A percentile compares a stretch with the other conserved stretches of the same genome.
These are phyloP conservation scores for Aspergillus intermedius DNA, from an alignment of 2,329 filamentous ascomycete genomes.

Conservation along the genomic window DNA sequence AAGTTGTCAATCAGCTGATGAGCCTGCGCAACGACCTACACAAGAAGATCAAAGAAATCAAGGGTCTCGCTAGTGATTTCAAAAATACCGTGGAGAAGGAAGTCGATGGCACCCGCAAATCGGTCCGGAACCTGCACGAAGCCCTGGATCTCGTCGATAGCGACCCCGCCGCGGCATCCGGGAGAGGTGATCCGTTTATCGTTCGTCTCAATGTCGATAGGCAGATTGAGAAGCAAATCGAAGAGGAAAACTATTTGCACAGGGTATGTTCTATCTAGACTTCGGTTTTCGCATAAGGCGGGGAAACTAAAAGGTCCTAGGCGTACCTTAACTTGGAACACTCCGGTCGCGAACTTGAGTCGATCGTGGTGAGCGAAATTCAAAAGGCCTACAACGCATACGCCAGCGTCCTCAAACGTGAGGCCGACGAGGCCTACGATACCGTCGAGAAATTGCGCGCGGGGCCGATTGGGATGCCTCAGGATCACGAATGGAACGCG, in stretches of 20 bases:
- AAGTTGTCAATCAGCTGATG: slow-evolving; percentile 81
- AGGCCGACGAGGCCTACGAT: slow-evolving; percentile 73
- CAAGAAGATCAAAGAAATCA: slow-evolving; percentile 98
- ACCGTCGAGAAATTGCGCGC: slow-evolving; percentile 73
- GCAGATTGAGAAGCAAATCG: slow-evolving; percentile 84
- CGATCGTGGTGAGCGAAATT: slow-evolving; percentile 93
- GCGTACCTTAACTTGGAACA: slow-evolving; percentile 91
- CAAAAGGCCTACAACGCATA: slow-evolving; percentile 97
- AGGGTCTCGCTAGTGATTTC: slow-evolving; percentile 85
- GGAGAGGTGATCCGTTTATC: slow-evolving; percentile 89
- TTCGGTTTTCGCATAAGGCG: not conserved
- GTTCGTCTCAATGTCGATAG: slow-evolving; percentile 78
- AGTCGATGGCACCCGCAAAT: slow-evolving; percentile 74
- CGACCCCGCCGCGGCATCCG: slow-evolving; percentile 66
- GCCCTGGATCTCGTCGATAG: slow-evolving; percentile 70
- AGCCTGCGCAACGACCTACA: slow-evolving; percentile 81
- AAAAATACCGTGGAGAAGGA: slow-evolving; percentile 96
- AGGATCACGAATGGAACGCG: slow-evolving; percentile 81
- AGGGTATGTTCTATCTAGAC: slow-evolving; percentile 52
- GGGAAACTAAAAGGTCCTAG: slow-evolving; percentile 38
- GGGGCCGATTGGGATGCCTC: slow-evolving; percentile 86
- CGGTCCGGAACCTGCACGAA: slow-evolving; percentile 75
- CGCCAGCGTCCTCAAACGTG: slow-evolving; percentile 81
- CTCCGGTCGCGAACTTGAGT: slow-evolving; percentile 89
- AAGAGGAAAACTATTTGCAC: slow-evolving; percentile 96